These are phyloP conservation scores for Colletotrichum sp. DNA, from an alignment of 2,329 filamentous ascomycete genomes.

Conservation along the genomic window DNA sequence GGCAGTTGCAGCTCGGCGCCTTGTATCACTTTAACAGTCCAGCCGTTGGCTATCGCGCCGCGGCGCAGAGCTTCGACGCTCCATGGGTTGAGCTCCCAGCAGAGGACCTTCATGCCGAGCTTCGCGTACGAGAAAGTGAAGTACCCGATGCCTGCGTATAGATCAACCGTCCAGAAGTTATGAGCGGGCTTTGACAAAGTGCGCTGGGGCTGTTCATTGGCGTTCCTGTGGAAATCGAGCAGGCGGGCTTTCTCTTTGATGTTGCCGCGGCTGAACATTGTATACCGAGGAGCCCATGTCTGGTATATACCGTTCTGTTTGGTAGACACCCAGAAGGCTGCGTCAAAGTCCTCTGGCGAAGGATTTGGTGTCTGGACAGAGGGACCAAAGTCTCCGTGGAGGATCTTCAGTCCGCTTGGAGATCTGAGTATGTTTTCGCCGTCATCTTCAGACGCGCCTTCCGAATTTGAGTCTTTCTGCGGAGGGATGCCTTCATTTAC, in stretches of 20 bases:
- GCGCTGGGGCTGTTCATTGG: neutral
- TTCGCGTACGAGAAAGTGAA: constrained; percentile 85
- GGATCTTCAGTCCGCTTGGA: constrained; percentile 71
- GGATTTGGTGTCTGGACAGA: constrained; percentile 30
- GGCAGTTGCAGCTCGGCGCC: constrained; percentile 41
- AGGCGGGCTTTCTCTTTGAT: constrained; percentile 86
- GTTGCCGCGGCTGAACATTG: constrained; percentile 95
- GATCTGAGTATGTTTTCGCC: constrained; percentile 74
- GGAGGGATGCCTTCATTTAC: constrained; percentile 67
- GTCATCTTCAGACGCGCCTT: constrained; percentile 12
- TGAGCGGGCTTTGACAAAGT: neutral
- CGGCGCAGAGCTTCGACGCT: constrained; percentile 82
- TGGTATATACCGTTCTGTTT: constrained; percentile 82
- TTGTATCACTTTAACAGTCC: constrained; percentile 62
- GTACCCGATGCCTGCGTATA: constrained; percentile 94
- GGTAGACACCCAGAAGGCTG: constrained; percentile 79
- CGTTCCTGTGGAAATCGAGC: constrained; percentile 52
- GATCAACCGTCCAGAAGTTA: constrained; percentile 68
- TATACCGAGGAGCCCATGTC: constrained; percentile 86
- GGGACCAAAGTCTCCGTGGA: constrained; percentile 79
- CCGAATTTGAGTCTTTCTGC: constrained; percentile 25
- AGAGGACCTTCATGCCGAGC: constrained; percentile 75
- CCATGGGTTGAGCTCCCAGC: constrained; percentile 92
- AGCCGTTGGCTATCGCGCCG: constrained; percentile 74
- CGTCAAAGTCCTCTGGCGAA: constrained; percentile 59